Conservation (phyloP, 176 grass and related monocot genomes). For the Thinopyrum elongatum region DNA sequence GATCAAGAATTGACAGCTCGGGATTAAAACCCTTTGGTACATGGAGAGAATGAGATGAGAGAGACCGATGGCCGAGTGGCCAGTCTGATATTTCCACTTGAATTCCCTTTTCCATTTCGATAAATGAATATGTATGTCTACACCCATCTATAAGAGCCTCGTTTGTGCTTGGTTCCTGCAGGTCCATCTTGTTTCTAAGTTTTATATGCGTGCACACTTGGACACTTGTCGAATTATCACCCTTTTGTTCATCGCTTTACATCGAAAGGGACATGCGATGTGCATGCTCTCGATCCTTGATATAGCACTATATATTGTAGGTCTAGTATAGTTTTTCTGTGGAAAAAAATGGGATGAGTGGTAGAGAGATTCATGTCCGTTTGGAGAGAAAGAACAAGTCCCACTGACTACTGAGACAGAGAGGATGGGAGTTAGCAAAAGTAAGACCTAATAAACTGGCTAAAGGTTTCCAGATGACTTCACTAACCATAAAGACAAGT, state of each 20-base stretch:
- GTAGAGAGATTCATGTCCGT: too few relatives aligned
- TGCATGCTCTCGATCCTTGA: not conserved
- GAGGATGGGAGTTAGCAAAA: not conserved
- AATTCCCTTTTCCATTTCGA: too few relatives aligned
- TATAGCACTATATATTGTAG: not conserved
- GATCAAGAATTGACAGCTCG: too few relatives aligned
- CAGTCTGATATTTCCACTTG: too few relatives aligned
- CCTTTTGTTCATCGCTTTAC: not conserved
- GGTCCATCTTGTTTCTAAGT: not conserved
- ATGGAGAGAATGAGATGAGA: too few relatives aligned
- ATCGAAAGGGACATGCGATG: not conserved
- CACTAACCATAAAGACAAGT: not conserved
- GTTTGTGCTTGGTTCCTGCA: too few relatives aligned
- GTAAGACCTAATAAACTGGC: not conserved
- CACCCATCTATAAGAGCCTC: too few relatives aligned
- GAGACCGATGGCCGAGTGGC: too few relatives aligned
- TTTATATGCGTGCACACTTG: not conserved
- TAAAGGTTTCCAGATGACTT: not conserved
- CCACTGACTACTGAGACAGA: accelerated
- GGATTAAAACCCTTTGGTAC: too few relatives aligned
- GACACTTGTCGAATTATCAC: not conserved
- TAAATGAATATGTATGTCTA: too few relatives aligned
- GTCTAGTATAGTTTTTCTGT: not conserved
- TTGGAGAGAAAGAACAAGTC: not conserved
- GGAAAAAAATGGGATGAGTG: not conserved